phyloP scores from a whole-genome alignment of 768 basidiomycete genomes.

The Thelephora ganbajun region DNA sequence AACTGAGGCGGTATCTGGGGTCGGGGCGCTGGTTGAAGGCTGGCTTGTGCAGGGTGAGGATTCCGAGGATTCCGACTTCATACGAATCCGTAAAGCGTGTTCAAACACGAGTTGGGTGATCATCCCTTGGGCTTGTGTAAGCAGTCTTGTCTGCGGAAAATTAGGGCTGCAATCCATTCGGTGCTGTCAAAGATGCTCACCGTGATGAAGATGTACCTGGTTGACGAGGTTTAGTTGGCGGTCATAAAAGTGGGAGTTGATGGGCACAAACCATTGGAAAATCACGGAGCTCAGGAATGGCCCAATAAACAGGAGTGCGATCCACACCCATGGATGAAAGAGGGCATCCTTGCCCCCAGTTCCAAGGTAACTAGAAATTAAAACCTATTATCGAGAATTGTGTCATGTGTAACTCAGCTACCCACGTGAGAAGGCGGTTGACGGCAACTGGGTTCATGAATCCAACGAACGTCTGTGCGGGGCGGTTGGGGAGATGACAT shows the following conservation, averaged over 20 bases:
- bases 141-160: conserved; percentile 16
- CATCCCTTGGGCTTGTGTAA: conserved; percentile 29
- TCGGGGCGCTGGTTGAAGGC: conserved; percentile 12
- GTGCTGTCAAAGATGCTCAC: conserved; percentile 7
- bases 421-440: conserved; percentile 18
- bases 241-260: not conserved
- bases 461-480: conserved; percentile 9
- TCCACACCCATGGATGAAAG: conserved; percentile 61
- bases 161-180: not conserved
- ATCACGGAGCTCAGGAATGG: conserved; percentile 27
- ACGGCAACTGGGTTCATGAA: conserved; percentile 19
- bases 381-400: not conserved
- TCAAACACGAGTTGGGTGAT: conserved; percentile 42
- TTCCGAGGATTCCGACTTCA: conserved; percentile 26
- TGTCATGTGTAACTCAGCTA: not conserved
- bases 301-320: conserved; percentile 34
- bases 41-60: conserved; percentile 9
- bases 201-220: conserved; percentile 27
- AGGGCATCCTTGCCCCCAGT: conserved; percentile 29
- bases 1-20: conserved; percentile 14
- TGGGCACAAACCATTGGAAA: conserved; percentile 25
- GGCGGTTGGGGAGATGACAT: not conserved
- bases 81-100: conserved; percentile 37
- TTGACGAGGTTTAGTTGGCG: not conserved
- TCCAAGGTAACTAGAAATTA: conserved; percentile 39